Percentiles rank a stretch among this genome's conserved stretches.
phyloP scores from a whole-genome alignment of 2,329 filamentous ascomycete genomes.

The Microthyrium microscopicum region DNA sequence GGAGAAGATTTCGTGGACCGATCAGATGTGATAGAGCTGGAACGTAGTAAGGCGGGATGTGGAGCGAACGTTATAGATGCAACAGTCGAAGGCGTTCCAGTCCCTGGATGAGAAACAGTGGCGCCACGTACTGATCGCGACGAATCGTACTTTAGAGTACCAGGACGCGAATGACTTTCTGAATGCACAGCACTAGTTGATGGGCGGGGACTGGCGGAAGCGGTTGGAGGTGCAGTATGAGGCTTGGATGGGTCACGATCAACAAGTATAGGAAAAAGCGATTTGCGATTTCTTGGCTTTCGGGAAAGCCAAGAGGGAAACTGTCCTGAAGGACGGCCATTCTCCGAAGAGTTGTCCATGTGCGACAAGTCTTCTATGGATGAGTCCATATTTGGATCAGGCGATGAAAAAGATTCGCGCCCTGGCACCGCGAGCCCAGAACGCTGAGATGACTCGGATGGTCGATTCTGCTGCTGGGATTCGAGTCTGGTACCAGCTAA shows the following conservation, averaged over 20 bases:
- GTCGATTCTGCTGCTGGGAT: no score
- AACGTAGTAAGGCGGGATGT: constrained; percentile 33
- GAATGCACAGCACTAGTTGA: constrained; percentile 6
- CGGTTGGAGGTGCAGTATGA: constrained; percentile 15
- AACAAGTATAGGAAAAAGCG: constrained; percentile 68
- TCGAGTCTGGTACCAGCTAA: no score
- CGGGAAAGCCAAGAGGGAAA: constrained; percentile 72
- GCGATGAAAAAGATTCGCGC: no score
- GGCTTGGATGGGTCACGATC: constrained; percentile 9
- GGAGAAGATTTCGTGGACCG: constrained; percentile 46
- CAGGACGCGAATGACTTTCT: constrained; percentile 12
- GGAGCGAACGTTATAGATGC: constrained; percentile 30
- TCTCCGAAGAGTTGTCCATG: constrained; percentile 14
- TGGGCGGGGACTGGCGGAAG: constrained; percentile 18
- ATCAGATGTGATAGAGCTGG: constrained; percentile 46
- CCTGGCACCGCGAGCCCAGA: no score
- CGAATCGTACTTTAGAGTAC: constrained; percentile 1
- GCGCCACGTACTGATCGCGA: neutral
- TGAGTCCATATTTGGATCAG: constrained; percentile 72
- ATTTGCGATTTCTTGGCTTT: constrained; percentile 56
- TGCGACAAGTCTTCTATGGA: constrained; percentile 26
- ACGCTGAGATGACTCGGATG: no score
- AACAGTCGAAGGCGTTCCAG: constrained; percentile 34
- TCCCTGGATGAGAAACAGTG: constrained; percentile 23
- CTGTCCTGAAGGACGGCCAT: no score